phyloP scores from a whole-genome alignment of 2,329 filamentous ascomycete species.

The Clarireedia sp. region DNA sequence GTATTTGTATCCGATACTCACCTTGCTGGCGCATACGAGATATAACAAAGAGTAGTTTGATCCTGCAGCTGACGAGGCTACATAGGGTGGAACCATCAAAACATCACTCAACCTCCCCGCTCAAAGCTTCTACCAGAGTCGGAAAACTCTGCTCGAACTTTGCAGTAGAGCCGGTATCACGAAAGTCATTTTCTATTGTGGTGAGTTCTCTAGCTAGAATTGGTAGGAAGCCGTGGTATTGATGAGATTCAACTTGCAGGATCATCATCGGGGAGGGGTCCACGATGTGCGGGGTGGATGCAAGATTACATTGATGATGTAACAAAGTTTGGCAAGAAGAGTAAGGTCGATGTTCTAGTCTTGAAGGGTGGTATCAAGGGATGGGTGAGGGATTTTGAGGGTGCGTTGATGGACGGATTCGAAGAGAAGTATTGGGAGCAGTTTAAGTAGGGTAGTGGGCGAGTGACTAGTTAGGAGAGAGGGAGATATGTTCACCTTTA shows the following conservation, averaged over 20 bases:
- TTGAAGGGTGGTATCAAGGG: constrained; percentile 47
- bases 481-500: neutral
- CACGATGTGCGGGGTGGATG: constrained; percentile 47
- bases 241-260: constrained; percentile 30
- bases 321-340: constrained; percentile 32
- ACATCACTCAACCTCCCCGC: constrained; percentile 51
- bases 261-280: constrained; percentile 43
- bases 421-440: constrained; percentile 34
- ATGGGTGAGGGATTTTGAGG: constrained; percentile 44
- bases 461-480: neutral
- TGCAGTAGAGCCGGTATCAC: constrained; percentile 42
- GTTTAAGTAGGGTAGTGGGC: constrained; percentile 16
- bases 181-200: constrained; percentile 48
- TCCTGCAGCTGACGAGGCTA: neutral
- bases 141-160: constrained; percentile 40
- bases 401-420: constrained; percentile 43
- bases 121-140: constrained; percentile 44
- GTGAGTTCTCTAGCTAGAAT: constrained; percentile 28
- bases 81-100: constrained; percentile 50
- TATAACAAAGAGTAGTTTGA: no score
- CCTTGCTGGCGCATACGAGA: no score
- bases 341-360: constrained; percentile 38
- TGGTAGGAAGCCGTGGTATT: neutral
- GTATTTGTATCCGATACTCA: no score
- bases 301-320: constrained; percentile 45